Conservation (phyloP, 1,139 yeast genomes). For the Arxiozyma telluris region DNA sequence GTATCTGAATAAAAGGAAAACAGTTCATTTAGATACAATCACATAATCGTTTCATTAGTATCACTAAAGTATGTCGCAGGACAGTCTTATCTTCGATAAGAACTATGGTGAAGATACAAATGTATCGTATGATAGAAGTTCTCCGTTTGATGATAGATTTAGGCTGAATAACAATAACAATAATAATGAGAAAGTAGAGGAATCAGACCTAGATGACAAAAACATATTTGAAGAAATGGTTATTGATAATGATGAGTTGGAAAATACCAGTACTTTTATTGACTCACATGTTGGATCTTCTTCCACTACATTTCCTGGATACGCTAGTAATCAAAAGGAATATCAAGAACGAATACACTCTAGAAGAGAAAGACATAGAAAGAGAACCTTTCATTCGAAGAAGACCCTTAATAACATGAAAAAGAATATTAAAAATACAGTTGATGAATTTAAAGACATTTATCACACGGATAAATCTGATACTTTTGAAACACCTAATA, state of each 20-base stretch:
- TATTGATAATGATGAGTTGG: conserved; percentile 12
- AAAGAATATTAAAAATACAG: conserved; percentile 26
- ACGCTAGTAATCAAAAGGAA: not conserved
- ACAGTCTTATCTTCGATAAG: conserved; percentile 1
- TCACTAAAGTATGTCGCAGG: not conserved
- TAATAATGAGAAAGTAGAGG: not conserved
- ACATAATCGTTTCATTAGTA: not conserved
- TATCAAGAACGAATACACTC: conserved; percentile 3
- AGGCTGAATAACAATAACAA: not conserved
- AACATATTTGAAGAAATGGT: conserved; percentile 8
- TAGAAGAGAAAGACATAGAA: conserved; percentile 4
- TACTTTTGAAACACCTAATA: conserved; percentile 12
- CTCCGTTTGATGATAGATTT: conserved; percentile 24
- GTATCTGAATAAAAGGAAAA: no score
- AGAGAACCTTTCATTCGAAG: conserved; percentile 19
- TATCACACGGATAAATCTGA: conserved; percentile 9
- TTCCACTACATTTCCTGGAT: not conserved
- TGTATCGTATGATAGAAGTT: conserved; percentile 10
- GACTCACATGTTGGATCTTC: conserved; percentile 5
- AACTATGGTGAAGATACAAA: conserved; percentile 8
- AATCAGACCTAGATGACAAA: not conserved
- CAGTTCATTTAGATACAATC: not conserved
- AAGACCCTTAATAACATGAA: conserved; percentile 34
- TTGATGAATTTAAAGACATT: conserved; percentile 19
- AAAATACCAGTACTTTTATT: conserved; percentile 5